phyloP scores from a whole-genome alignment of 2,329 filamentous ascomycete species.

The Scytalidium sp. region DNA sequence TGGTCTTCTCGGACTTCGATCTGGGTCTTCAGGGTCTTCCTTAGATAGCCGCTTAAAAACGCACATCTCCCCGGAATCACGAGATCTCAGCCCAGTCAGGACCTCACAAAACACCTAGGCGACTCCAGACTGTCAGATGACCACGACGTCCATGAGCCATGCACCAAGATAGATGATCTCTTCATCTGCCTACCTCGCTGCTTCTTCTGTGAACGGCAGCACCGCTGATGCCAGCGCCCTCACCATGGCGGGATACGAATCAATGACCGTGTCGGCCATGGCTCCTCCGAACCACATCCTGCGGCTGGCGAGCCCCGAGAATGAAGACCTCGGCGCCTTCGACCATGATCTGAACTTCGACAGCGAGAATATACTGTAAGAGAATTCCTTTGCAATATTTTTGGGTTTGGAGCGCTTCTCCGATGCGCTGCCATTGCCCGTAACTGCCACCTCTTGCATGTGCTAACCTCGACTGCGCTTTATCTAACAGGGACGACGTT shows the following conservation, averaged over 20 bases:
- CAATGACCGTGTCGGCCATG: conserved; percentile 1
- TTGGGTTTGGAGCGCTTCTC: not conserved
- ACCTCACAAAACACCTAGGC: no score
- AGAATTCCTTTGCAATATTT: conserved; percentile 1
- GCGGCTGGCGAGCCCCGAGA: conserved; percentile 18
- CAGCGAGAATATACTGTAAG: conserved; percentile 23
- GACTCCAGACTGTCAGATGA: not conserved
- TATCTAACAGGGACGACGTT: conserved; percentile 37
- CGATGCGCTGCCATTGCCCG: not conserved
- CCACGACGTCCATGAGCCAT: not conserved
- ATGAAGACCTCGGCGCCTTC: conserved; percentile 22
- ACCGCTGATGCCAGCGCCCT: not conserved
- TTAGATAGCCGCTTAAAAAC: no score
- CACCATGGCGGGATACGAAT: conserved; percentile 3
- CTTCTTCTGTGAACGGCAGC: not conserved
- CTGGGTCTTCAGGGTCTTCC: no score
- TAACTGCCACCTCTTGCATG: not conserved
- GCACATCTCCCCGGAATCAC: no score
- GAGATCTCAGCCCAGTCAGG: no score
- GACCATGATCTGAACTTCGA: conserved; percentile 26
- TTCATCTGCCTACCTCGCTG: not conserved
- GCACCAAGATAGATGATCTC: not conserved
- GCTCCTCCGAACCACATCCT: conserved; percentile 20
- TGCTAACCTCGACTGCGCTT: not conserved
- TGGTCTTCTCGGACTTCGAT: no score